Percentiles rank a stretch among this genome's conserved stretches.
phyloP scores from a whole-genome alignment of 2,329 filamentous ascomycete species.

The Fusarium domesticum region DNA sequence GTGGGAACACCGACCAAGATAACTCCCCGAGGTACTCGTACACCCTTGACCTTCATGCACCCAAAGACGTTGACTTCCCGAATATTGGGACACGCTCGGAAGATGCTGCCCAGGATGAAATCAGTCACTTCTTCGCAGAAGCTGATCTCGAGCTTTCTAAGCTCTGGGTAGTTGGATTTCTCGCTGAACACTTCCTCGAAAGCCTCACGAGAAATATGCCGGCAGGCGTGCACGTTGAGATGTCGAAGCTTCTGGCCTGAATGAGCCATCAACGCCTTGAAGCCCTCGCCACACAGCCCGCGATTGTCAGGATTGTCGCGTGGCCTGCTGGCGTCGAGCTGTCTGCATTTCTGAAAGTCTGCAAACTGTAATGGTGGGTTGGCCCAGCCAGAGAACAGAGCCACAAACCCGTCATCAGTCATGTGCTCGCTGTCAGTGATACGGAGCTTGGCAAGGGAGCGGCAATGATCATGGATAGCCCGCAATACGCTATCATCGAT shows the following conservation, averaged over 20 bases:
- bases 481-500: slow-evolving; percentile 68
- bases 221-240: slow-evolving; percentile 79
- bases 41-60: slow-evolving; percentile 59
- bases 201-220: slow-evolving; percentile 70
- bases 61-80: slow-evolving; percentile 61
- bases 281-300: slow-evolving; percentile 72
- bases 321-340: slow-evolving; percentile 69
- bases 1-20: slow-evolving; percentile 59
- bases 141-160: slow-evolving; percentile 72
- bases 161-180: slow-evolving; percentile 60
- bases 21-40: slow-evolving; percentile 52
- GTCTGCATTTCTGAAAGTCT: slow-evolving; percentile 75
- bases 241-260: slow-evolving; percentile 64
- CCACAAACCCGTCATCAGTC: slow-evolving; percentile 70
- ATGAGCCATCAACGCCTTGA: slow-evolving; percentile 79
- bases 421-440: slow-evolving; percentile 73
- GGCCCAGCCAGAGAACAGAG: slow-evolving; percentile 71
- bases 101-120: slow-evolving; percentile 60
- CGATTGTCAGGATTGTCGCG: slow-evolving; percentile 62
- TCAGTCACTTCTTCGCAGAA: slow-evolving; percentile 71
- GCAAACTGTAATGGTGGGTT: slow-evolving; percentile 69
- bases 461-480: slow-evolving; percentile 68
- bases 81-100: slow-evolving; percentile 60
- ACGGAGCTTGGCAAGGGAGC: slow-evolving; percentile 69
- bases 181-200: slow-evolving; percentile 71